phyloP scores from a whole-genome alignment of 1,139 yeast genomes.

The Schizosaccharomyces versatilis region DNA sequence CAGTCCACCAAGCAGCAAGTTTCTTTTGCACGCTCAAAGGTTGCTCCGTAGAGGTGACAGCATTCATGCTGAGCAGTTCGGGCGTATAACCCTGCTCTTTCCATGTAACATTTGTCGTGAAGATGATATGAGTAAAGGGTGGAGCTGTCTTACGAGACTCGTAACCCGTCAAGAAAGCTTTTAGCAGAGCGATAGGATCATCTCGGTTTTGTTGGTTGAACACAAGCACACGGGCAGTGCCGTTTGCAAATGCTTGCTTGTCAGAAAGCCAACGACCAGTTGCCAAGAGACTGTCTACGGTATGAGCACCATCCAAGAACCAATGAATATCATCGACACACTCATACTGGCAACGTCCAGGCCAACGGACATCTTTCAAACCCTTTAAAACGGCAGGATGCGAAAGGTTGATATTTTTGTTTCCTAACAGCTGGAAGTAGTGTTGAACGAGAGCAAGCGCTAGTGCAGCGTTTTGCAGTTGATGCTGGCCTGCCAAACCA shows the following conservation, averaged over 20 bases:
- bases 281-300: conserved; percentile 60
- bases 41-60: conserved; percentile 55
- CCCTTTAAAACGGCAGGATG: conserved; percentile 35
- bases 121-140: conserved; percentile 49
- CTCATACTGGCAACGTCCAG: conserved; percentile 78
- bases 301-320: conserved; percentile 92
- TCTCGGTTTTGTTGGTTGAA: conserved; percentile 93
- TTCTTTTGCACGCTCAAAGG: conserved; percentile 59
- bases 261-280: conserved; percentile 25
- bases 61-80: conserved; percentile 69
- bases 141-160: neutral
- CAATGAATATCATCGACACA: conserved; percentile 34
- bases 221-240: conserved; percentile 27
- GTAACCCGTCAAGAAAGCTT: conserved; percentile 25
- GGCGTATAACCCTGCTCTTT: conserved; percentile 45
- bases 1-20: conserved; percentile 45
- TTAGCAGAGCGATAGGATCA: conserved; percentile 37
- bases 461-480: conserved; percentile 62
- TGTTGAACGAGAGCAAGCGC: conserved; percentile 55
- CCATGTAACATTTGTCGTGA: conserved; percentile 87
- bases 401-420: conserved; percentile 26
- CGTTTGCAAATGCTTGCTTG: conserved; percentile 15
- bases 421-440: conserved; percentile 30
- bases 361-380: conserved; percentile 55
- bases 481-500: conserved; percentile 79